Evolutionary conservation across 2,329 filamentous ascomycete species (phyloP).

Genomic region (Plectosphaerella cucumerina): DNA sequence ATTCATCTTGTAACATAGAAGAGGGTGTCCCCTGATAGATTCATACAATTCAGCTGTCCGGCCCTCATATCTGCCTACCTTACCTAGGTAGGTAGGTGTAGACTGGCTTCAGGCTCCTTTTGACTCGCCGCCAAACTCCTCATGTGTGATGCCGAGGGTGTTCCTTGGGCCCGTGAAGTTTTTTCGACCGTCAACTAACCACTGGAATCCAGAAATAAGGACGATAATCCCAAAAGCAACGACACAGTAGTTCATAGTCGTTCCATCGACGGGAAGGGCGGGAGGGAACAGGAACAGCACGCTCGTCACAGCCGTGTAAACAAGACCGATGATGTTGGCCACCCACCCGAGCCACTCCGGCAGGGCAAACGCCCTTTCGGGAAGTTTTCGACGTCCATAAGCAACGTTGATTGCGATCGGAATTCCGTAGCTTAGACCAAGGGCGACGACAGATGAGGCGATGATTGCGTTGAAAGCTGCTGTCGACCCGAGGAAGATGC

Average conservation of each 20-base stretch:
- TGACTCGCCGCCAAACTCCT: too few relatives aligned
- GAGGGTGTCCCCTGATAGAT: too few relatives aligned
- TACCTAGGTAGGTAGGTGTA: too few relatives aligned
- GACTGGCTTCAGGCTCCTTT: too few relatives aligned
- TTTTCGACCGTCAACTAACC: conserved; percentile 45
- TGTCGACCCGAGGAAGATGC: conserved; percentile 64
- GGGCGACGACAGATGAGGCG: conserved; percentile 65
- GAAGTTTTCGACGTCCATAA: conserved; percentile 61
- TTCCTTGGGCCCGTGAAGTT: conserved; percentile 21
- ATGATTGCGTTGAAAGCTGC: conserved; percentile 70
- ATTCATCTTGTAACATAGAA: too few relatives aligned
- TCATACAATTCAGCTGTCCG: too few relatives aligned
- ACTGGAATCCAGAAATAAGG: conserved; percentile 36
- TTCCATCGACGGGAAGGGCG: conserved; percentile 55
- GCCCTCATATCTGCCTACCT: too few relatives aligned
- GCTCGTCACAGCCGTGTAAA: conserved; percentile 66
- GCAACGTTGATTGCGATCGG: conserved; percentile 67
- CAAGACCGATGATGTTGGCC: conserved; percentile 42
- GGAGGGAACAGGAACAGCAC: conserved; percentile 74
- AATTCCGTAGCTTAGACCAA: conserved; percentile 71
- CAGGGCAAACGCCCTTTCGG: conserved; percentile 37
- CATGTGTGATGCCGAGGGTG: not conserved
- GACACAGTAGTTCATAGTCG: conserved; percentile 62
- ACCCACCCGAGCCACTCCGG: conserved; percentile 30
- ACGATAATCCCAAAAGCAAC: conserved; percentile 45